A percentile compares a stretch with the other conserved stretches of the same genome.
phyloP scores from a whole-genome alignment of 2,329 filamentous ascomycete genomes.

The Cordyceps militaris region DNA sequence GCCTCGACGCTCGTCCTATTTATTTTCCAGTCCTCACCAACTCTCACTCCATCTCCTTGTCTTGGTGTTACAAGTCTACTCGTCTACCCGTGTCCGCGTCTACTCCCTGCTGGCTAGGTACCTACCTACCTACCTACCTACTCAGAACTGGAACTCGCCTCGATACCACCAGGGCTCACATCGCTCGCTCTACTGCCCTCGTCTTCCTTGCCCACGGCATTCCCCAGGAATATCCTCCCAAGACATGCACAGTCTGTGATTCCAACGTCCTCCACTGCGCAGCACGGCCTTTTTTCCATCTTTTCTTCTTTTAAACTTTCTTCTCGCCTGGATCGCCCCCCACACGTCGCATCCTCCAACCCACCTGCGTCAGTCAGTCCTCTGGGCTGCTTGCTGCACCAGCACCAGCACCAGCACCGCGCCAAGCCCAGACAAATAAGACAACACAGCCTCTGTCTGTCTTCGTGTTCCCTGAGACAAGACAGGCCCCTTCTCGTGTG shows the following conservation, averaged over 20 bases:
- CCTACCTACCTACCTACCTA: too few species aligned
- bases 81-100: too few species aligned
- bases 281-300: background rate
- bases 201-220: too few species aligned
- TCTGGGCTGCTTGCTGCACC: background rate
- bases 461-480: background rate
- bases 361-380: background rate
- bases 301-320: background rate
- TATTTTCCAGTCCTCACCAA: background rate
- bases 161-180: background rate
- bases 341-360: background rate
- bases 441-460: background rate
- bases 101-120: too few species aligned
- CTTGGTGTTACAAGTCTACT: background rate
- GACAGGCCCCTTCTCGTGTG: background rate
- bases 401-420: too few species aligned
- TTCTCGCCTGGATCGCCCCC: background rate
- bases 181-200: too few species aligned
- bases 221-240: background rate
- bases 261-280: background rate
- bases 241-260: constrained; percentile 9
- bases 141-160: background rate
- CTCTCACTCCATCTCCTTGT: background rate
- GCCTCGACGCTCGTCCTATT: background rate
- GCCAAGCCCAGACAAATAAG: constrained; percentile 1